Conservation (phyloP, 192 early-diverging fungal genomes). For the Coemansia sp. region DNA sequence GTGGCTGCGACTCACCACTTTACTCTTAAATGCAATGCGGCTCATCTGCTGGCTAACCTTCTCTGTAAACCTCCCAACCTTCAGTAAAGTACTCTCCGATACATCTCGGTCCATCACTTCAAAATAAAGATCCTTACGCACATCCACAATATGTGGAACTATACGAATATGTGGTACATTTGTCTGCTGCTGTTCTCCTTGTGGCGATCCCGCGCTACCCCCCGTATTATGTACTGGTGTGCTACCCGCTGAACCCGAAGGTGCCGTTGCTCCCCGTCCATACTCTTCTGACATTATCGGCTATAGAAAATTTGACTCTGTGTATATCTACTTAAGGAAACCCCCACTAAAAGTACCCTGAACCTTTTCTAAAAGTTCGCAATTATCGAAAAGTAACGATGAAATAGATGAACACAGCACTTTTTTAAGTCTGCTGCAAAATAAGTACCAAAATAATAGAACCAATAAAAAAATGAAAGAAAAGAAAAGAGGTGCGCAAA, state of each 20-base stretch:
- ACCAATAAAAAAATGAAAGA: neutral
- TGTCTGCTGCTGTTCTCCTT: conserved; percentile 1
- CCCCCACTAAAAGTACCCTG: neutral
- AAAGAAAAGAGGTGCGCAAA: neutral
- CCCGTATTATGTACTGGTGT: neutral
- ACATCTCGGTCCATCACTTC: conserved; percentile 66
- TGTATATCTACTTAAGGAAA: neutral
- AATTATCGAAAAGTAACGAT: conserved; percentile 5
- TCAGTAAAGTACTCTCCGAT: conserved; percentile 58
- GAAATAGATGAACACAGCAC: no score
- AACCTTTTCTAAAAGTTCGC: no score
- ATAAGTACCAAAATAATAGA: conserved; percentile 5
- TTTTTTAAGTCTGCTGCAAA: no score
- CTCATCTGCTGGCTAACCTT: conserved; percentile 61
- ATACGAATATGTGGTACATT: conserved; percentile 56
- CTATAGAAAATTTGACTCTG: neutral
- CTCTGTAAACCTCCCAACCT: conserved; percentile 76
- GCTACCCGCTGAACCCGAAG: neutral
- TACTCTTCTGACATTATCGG: neutral
- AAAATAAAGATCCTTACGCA: conserved; percentile 60
- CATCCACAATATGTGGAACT: conserved; percentile 58
- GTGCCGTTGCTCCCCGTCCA: neutral
- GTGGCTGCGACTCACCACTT: conserved; percentile 91
- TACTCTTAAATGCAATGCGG: conserved; percentile 81
- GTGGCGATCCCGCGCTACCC: neutral